Conservation (phyloP, 129 eudicot genomes). For the Arctium minus region DNA sequence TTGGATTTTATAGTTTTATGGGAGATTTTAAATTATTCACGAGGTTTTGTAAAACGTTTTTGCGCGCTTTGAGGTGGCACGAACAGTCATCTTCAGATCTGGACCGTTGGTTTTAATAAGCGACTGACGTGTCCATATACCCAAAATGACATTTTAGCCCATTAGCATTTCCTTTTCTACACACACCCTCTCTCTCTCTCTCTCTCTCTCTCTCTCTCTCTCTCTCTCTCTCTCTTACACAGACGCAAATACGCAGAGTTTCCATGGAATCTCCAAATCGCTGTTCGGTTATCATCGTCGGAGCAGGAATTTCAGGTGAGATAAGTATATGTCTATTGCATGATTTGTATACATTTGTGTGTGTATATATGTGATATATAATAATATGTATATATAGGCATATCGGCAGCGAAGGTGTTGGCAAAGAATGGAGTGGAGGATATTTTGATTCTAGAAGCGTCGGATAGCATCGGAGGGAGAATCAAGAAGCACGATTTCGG, state of each 20-base stretch:
- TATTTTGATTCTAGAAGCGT: slow-evolving; percentile 73
- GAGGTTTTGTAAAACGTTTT: background rate
- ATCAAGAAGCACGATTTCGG: slow-evolving; percentile 64
- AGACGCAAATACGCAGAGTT: slow-evolving; percentile 20
- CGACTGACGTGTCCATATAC: slow-evolving; percentile 4
- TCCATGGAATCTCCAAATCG: slow-evolving; percentile 58
- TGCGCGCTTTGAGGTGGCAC: background rate
- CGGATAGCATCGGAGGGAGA: slow-evolving; percentile 78
- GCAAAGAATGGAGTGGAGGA: slow-evolving; percentile 79
- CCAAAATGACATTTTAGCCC: background rate
- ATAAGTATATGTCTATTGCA: background rate
- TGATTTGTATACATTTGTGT: background rate
- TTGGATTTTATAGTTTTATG: background rate
- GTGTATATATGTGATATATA: background rate
- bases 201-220: background rate
- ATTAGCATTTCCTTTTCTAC: background rate
- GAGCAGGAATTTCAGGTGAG: slow-evolving; percentile 86
- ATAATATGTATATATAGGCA: slow-evolving; percentile 30
- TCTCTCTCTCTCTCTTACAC: background rate
- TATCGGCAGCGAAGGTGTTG: slow-evolving; percentile 74
- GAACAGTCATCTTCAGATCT: background rate
- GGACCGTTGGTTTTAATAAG: background rate
- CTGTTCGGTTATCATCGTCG: slow-evolving; percentile 71
- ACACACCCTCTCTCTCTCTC: background rate
- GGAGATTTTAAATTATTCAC: background rate